These are phyloP conservation scores for Phaeosphaeria sp. DNA, from an alignment of 2,329 filamentous ascomycete species.

Conservation along the genomic window DNA sequence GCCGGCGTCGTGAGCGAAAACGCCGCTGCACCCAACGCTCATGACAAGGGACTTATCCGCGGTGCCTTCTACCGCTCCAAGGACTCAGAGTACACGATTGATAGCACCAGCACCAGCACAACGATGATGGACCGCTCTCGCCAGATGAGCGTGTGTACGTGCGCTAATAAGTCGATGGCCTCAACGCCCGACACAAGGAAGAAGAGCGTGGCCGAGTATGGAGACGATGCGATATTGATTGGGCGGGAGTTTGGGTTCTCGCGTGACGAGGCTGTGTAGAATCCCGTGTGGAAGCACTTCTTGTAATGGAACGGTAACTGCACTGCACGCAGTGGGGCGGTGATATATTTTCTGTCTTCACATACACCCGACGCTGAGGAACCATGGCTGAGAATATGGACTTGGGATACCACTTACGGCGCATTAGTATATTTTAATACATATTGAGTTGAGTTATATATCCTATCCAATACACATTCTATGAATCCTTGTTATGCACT, in stretches of 20 bases:
- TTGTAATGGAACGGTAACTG: neutral
- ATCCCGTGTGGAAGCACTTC: constrained; percentile 8
- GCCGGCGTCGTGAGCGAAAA: constrained; percentile 51
- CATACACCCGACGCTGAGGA: neutral
- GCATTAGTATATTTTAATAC: neutral
- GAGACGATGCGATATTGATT: constrained; percentile 25
- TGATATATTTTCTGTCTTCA: neutral
- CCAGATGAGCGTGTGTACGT: constrained; percentile 22
- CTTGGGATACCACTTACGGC: neutral
- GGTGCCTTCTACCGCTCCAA: constrained; percentile 27
- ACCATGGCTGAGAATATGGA: neutral
- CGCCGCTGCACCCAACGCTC: constrained; percentile 28
- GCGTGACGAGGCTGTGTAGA: constrained; percentile 13
- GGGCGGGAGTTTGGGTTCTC: constrained; percentile 32
- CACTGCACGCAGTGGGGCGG: neutral
- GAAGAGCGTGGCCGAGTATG: constrained; percentile 3
- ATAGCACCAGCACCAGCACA: constrained; percentile 11
- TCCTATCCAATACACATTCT: no score
- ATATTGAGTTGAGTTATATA: neutral
- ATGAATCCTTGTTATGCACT: no score
- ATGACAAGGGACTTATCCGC: constrained; percentile 31
- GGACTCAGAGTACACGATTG: constrained; percentile 4
- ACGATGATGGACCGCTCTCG: constrained; percentile 24
- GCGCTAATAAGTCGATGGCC: constrained; percentile 6
- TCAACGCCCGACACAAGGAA: constrained; percentile 9